phyloP scores from a whole-genome alignment of 129 eudicot genomes.

The Mikania micrantha region DNA sequence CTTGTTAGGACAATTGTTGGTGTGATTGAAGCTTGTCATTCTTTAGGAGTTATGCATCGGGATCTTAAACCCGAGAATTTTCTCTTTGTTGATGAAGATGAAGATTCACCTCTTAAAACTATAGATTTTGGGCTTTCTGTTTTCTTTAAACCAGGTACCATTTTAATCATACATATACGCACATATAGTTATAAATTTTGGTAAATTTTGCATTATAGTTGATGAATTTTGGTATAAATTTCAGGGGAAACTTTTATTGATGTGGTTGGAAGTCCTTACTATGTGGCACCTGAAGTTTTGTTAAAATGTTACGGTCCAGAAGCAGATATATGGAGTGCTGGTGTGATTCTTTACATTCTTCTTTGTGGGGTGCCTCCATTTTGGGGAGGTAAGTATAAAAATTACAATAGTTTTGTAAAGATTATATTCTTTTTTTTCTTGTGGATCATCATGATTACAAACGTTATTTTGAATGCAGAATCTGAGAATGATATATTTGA shows the following conservation, averaged over 20 bases:
- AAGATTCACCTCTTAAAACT: slow-evolving; percentile 69
- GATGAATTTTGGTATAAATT: not conserved
- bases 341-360: slow-evolving; percentile 77
- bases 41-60: slow-evolving; percentile 98
- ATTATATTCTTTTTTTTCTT: not conserved
- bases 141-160: slow-evolving; percentile 82
- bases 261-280: slow-evolving; percentile 93
- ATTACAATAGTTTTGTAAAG: not conserved
- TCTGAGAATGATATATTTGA: slow-evolving; percentile 81
- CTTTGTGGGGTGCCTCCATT: slow-evolving; percentile 87
- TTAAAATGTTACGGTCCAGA: slow-evolving; percentile 69
- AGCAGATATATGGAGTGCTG: slow-evolving; percentile 92
- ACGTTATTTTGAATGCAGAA: slow-evolving; percentile 37
- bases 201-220: not conserved
- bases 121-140: slow-evolving; percentile 85
- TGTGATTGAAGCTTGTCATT: slow-evolving; percentile 77
- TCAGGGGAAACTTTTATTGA: slow-evolving; percentile 65
- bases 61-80: slow-evolving; percentile 94
- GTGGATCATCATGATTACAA: not conserved
- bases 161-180: not conserved
- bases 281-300: slow-evolving; percentile 92
- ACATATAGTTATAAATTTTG: not conserved
- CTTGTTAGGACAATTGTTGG: slow-evolving; percentile 65
- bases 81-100: slow-evolving; percentile 65
- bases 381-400: slow-evolving; percentile 70